Percentiles rank a stretch among this genome's conserved stretches.
These are phyloP conservation scores for Phytopythium litorale DNA, from an alignment of 352 stramenopile genomes.

Conservation along the genomic window DNA sequence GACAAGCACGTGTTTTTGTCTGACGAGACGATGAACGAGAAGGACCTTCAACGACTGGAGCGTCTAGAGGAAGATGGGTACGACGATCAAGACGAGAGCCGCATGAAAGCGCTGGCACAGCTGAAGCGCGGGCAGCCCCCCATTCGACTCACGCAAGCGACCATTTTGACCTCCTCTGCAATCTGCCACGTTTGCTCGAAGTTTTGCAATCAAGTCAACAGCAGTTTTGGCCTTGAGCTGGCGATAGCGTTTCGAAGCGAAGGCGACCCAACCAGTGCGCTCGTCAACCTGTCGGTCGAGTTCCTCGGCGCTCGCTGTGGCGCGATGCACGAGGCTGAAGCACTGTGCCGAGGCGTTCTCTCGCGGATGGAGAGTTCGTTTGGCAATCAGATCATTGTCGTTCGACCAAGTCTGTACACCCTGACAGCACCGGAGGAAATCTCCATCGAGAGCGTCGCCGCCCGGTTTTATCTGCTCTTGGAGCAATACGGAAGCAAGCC, in stretches of 20 bases:
- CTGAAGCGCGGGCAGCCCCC: background rate
- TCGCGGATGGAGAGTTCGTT: background rate
- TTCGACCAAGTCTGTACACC: background rate
- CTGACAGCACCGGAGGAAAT: background rate
- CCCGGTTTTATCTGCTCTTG: conserved; percentile 6
- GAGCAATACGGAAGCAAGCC: conserved; percentile 12
- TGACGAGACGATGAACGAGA: background rate
- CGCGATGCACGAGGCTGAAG: background rate
- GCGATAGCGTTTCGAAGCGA: background rate
- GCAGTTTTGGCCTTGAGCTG: background rate
- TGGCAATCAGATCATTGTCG: background rate
- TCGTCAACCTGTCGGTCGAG: background rate
- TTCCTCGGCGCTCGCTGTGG: background rate
- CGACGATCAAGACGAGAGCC: background rate
- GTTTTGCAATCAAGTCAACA: background rate
- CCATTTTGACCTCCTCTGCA: background rate
- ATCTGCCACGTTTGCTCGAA: background rate
- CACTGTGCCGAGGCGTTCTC: background rate
- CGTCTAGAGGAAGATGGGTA: background rate
- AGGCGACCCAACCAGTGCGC: background rate
- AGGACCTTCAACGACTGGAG: background rate
- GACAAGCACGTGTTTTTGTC: conserved; percentile 11
- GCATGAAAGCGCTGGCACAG: background rate
- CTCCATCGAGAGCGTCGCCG: conserved; percentile 1
- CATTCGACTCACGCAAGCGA: background rate